phyloP scores from a whole-genome alignment of 768 basidiomycete species.

The Kwoniella heveanensis region DNA sequence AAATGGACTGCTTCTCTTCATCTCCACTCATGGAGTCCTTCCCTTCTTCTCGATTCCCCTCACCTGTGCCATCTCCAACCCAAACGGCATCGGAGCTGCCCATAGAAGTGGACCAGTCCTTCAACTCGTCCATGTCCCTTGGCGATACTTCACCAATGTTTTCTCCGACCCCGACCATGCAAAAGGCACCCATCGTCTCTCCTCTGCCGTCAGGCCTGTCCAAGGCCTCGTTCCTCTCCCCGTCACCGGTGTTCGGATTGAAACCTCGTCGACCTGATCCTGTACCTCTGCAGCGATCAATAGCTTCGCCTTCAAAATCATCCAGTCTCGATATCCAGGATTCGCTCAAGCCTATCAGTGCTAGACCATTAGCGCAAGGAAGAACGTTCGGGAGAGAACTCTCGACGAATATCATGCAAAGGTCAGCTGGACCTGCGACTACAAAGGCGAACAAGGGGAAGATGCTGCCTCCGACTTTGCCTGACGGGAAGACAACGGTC shows the following conservation, averaged over 20 bases:
- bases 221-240: conserved; percentile 30
- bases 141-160: conserved; percentile 25
- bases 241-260: conserved; percentile 29
- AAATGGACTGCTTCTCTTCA: conserved; percentile 41
- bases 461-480: conserved; percentile 50
- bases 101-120: conserved; percentile 50
- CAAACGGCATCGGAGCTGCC: conserved; percentile 46
- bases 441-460: conserved; percentile 31
- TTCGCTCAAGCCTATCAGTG: conserved; percentile 8
- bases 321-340: conserved; percentile 8
- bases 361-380: conserved; percentile 19
- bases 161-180: conserved; percentile 26
- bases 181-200: conserved; percentile 8
- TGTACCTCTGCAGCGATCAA: conserved; percentile 39
- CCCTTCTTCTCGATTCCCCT: conserved; percentile 39
- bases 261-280: conserved; percentile 46
- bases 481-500: conserved; percentile 22
- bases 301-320: conserved; percentile 17
- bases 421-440: conserved; percentile 26
- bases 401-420: conserved; percentile 34
- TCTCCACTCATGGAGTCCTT: conserved; percentile 47
- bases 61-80: conserved; percentile 47
- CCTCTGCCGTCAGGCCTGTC: conserved; percentile 8
- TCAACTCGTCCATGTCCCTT: conserved; percentile 52
- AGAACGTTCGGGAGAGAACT: conserved; percentile 42